phyloP scores from a whole-genome alignment of 768 basidiomycete species.

The Lanmaoa pseudosensibilis region DNA sequence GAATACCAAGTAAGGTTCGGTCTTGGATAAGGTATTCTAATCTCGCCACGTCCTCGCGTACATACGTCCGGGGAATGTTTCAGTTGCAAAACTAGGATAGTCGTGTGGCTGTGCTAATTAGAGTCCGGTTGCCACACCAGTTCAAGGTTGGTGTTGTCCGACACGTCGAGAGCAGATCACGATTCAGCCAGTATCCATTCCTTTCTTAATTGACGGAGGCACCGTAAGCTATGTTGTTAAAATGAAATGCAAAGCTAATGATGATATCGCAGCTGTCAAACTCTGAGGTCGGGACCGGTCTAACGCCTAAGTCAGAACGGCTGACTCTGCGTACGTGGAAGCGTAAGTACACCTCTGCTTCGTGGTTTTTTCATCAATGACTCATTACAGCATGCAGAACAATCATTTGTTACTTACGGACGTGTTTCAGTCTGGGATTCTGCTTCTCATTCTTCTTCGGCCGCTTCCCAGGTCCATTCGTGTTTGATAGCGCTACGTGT shows the following conservation, averaged over 20 bases:
- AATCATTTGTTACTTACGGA: not conserved
- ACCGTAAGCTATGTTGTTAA: not conserved
- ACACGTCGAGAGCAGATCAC: too few relatives aligned
- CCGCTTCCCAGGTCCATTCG: not conserved
- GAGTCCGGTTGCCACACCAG: not conserved
- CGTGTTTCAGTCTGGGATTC: not conserved
- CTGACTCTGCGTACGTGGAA: not conserved
- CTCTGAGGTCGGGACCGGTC: conserved; percentile 5
- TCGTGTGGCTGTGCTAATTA: conserved; percentile 11
- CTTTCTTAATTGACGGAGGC: not conserved
- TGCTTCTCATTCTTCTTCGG: not conserved
- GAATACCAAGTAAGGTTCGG: too few relatives aligned
- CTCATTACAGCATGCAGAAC: conserved; percentile 10
- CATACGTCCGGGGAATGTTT: too few relatives aligned
- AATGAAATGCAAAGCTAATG: conserved; percentile 7
- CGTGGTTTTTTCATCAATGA: not conserved
- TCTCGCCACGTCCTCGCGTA: too few relatives aligned
- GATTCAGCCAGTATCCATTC: not conserved
- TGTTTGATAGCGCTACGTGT: not conserved
- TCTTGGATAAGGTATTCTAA: too few relatives aligned
- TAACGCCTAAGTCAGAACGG: conserved; percentile 2
- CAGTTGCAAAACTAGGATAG: too few relatives aligned
- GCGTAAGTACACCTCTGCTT: not conserved
- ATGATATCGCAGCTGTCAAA: conserved; percentile 8
- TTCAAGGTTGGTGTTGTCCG: too few relatives aligned